These are phyloP conservation scores for Pichia paraexigua DNA, from an alignment of 805 yeast genomes.

Conservation along the genomic window DNA sequence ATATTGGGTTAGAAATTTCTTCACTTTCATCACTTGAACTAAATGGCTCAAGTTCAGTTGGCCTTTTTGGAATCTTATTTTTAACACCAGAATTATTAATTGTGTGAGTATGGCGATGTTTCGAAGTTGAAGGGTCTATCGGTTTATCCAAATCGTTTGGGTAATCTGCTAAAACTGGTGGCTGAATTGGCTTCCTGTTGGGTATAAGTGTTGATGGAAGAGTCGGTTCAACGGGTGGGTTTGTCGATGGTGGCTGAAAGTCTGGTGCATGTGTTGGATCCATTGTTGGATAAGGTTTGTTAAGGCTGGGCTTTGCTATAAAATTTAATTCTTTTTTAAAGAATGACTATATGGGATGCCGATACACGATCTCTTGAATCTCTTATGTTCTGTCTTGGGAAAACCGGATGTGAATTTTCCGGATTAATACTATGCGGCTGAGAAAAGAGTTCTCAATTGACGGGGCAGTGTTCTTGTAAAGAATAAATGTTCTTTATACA, in stretches of 20 bases:
- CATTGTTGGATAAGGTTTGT: constrained; percentile 25
- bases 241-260: constrained; percentile 75
- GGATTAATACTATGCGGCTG: background rate
- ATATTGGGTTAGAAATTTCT: background rate
- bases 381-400: background rate
- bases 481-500: background rate
- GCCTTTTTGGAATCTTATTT: constrained; percentile 34
- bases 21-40: constrained; percentile 41
- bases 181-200: constrained; percentile 66
- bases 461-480: background rate
- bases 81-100: constrained; percentile 8
- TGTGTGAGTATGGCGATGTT: background rate
- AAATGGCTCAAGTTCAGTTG: constrained; percentile 51
- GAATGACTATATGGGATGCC: background rate
- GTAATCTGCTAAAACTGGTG: constrained; percentile 67
- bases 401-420: background rate
- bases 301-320: background rate
- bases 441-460: too few relatives aligned
- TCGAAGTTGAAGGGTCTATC: constrained; percentile 28
- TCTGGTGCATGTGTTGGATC: constrained; percentile 92
- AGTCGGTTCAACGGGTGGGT: constrained; percentile 52
- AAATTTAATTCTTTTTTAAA: background rate
- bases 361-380: background rate
- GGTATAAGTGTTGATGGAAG: constrained; percentile 68
- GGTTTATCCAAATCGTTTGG: constrained; percentile 71